These are phyloP conservation scores for Solanum hybrid DNA, from an alignment of 305 asterid species.

Conservation along the genomic window DNA sequence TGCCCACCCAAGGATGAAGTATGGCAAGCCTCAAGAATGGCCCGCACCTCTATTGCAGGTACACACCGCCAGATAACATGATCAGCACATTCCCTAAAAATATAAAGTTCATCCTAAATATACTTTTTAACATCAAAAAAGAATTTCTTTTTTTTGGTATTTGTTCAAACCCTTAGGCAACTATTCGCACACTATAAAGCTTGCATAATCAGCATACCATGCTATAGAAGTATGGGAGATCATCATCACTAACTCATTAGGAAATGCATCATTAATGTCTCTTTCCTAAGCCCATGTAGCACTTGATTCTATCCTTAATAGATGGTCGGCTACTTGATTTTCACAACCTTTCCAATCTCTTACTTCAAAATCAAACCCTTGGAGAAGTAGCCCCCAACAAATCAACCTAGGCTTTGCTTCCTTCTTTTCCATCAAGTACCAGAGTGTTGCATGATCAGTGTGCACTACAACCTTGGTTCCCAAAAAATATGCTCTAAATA, in stretches of 20 bases:
- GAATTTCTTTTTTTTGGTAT: neutral
- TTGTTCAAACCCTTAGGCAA: neutral
- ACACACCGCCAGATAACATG: neutral
- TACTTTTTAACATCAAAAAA: neutral
- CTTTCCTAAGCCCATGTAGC: neutral
- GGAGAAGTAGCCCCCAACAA: neutral
- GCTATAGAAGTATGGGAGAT: neutral
- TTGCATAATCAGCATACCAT: neutral
- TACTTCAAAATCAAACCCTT: neutral
- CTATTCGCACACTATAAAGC: neutral
- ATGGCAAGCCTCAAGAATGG: neutral
- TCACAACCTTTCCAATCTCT: neutral
- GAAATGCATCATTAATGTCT: neutral
- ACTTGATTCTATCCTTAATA: neutral
- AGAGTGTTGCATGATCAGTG: neutral
- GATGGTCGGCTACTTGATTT: neutral
- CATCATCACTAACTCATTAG: neutral
- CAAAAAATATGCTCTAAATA: neutral
- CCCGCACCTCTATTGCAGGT: neutral
- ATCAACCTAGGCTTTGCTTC: neutral
- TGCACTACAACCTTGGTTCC: neutral
- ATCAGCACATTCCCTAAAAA: neutral
- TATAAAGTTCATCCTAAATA: neutral
- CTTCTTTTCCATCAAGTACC: neutral
- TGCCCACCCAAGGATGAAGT: neutral